phyloP scores from a whole-genome alignment of 768 basidiomycete genomes.

The Psilocybe cyanescens region DNA sequence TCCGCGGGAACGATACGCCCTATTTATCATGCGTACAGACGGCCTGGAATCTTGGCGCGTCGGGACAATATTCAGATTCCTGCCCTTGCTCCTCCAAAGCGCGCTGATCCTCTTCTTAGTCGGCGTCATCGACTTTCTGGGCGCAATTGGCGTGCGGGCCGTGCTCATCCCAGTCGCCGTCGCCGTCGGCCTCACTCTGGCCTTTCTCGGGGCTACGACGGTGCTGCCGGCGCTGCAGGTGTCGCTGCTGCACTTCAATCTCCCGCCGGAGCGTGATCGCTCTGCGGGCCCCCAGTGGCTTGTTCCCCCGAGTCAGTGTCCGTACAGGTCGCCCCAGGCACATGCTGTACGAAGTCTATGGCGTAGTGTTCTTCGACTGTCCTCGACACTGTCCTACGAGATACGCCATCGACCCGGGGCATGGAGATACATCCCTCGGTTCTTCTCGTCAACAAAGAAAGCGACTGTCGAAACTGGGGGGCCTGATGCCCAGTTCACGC shows the following conservation, averaged over 20 bases:
- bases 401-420: too few species aligned
- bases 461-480: too few species aligned
- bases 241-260: background rate
- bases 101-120: background rate
- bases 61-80: background rate
- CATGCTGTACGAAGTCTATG: background rate
- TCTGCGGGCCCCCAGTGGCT: background rate
- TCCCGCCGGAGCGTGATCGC: background rate
- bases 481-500: too few species aligned
- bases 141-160: background rate
- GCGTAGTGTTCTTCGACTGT: too few species aligned
- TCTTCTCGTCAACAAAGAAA: too few species aligned
- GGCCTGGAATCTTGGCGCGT: background rate
- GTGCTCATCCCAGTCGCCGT: background rate
- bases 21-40: constrained; percentile 1
- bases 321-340: background rate
- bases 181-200: background rate
- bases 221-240: background rate
- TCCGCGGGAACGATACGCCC: background rate
- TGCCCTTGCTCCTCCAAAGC: background rate
- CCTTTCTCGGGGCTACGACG: background rate
- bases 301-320: background rate
- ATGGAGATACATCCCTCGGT: too few species aligned
- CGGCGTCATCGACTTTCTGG: background rate
- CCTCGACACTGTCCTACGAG: too few species aligned